Evolutionary conservation across 305 asterid species (phyloP).

Genomic region (Solanum hybrid): DNA sequence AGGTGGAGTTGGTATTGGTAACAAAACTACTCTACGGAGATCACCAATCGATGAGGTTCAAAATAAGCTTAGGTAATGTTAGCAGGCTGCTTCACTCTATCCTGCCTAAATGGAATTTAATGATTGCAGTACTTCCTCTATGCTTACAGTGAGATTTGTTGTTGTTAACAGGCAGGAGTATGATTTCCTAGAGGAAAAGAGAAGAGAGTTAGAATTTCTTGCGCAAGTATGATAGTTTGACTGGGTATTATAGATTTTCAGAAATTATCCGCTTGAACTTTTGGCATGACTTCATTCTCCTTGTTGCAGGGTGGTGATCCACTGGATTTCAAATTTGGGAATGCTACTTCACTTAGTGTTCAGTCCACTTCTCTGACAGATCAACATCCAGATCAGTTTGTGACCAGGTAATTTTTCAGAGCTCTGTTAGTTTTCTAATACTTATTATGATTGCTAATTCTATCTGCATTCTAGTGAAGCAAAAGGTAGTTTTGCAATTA

Average conservation of each 20-base stretch:
- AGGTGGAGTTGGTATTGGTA: slow-evolving; percentile 66
- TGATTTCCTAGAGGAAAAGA: slow-evolving; percentile 69
- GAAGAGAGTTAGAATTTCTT: slow-evolving; percentile 88
- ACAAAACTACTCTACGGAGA: slow-evolving; percentile 56
- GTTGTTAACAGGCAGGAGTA: slow-evolving; percentile 64
- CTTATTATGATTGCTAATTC: neutral
- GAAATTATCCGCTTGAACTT: slow-evolving; percentile 3
- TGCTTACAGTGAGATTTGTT: slow-evolving; percentile 9
- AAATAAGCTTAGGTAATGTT: slow-evolving; percentile 72
- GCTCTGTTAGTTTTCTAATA: neutral
- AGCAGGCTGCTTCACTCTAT: slow-evolving; percentile 12
- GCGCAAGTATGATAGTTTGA: slow-evolving; percentile 59
- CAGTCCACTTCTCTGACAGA: slow-evolving; percentile 59
- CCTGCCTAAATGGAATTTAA: neutral
- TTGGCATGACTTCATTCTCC: slow-evolving; percentile 12
- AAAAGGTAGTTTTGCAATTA: slow-evolving; percentile 77
- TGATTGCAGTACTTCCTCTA: neutral
- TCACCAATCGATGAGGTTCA: slow-evolving; percentile 72
- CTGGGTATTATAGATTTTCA: slow-evolving; percentile 17
- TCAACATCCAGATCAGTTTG: slow-evolving; percentile 30
- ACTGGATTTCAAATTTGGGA: slow-evolving; percentile 59
- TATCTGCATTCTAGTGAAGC: slow-evolving; percentile 55
- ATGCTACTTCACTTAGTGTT: slow-evolving; percentile 61
- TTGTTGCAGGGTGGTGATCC: slow-evolving; percentile 88
- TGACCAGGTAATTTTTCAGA: slow-evolving; percentile 40